phyloP scores from a whole-genome alignment of 305 asterid species.

The Fraxinus sp. region DNA sequence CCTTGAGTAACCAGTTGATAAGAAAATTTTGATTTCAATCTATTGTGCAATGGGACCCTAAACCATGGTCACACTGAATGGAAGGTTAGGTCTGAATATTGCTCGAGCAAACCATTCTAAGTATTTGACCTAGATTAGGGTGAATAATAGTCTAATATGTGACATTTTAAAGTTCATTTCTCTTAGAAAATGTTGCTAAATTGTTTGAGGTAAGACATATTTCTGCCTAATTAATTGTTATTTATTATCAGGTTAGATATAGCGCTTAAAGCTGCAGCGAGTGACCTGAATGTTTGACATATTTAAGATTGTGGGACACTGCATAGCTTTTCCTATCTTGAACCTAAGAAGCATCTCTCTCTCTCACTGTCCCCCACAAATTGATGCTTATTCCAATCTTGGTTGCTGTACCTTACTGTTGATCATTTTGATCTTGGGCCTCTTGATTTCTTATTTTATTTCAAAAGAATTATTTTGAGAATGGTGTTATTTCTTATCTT shows the following conservation, averaged over 20 bases:
- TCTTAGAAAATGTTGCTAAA: slow-evolving; percentile 16
- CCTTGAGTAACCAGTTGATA: background rate
- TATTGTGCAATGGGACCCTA: background rate
- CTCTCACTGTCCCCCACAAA: background rate
- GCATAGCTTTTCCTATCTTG: slow-evolving; percentile 3
- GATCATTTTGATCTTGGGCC: background rate
- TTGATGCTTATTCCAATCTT: slow-evolving; percentile 12
- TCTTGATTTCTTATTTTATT: background rate
- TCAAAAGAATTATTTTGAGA: background rate
- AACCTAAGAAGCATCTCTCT: background rate
- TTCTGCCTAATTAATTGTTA: slow-evolving; percentile 12
- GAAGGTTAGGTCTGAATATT: background rate
- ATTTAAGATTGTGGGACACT: background rate
- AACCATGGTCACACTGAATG: background rate
- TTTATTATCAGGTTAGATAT: slow-evolving; percentile 11
- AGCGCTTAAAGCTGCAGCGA: background rate
- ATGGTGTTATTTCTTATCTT: slow-evolving; percentile 1
- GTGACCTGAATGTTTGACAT: background rate
- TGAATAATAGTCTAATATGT: background rate
- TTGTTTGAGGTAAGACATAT: background rate
- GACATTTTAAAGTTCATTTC: background rate
- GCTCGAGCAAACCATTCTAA: background rate
- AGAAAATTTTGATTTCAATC: background rate
- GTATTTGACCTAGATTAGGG: slow-evolving; percentile 1
- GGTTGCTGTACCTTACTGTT: slow-evolving; percentile 6